Conservation (phyloP, 1,284 basidiomycete species). For the Pterulicium gracile region DNA sequence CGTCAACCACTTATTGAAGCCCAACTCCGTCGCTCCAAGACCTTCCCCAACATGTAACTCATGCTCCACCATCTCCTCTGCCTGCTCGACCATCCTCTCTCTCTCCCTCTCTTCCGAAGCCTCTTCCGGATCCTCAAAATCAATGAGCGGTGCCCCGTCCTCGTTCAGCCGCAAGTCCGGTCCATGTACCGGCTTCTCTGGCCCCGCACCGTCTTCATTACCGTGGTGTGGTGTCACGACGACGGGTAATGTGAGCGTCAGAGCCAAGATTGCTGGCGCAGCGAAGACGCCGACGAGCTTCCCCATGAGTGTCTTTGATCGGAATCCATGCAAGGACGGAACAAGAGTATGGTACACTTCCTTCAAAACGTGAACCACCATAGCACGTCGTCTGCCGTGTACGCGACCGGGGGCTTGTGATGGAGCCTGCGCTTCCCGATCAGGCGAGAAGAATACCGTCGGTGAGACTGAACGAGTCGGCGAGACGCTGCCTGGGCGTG, state of each 20-base stretch:
- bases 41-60: conserved; percentile 53
- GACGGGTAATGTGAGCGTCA: conserved; percentile 89
- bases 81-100: conserved; percentile 51
- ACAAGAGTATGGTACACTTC: conserved; percentile 60
- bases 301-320: conserved; percentile 61
- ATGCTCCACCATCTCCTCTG: conserved; percentile 55
- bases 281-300: conserved; percentile 74
- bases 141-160: conserved; percentile 27
- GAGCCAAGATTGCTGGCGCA: conserved; percentile 74
- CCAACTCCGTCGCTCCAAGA: conserved; percentile 22
- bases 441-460: conserved; percentile 27
- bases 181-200: conserved; percentile 12
- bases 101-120: conserved; percentile 39
- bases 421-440: conserved; percentile 33
- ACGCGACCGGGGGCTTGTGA: conserved; percentile 22
- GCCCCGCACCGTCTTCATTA: conserved; percentile 28
- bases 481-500: conserved; percentile 6
- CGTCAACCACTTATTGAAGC: conserved; percentile 76
- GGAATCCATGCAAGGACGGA: conserved; percentile 76
- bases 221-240: conserved; percentile 62
- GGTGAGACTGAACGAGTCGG: conserved; percentile 43
- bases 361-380: conserved; percentile 26
- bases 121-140: conserved; percentile 30
- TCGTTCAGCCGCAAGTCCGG: background rate
- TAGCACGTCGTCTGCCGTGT: conserved; percentile 26